Evolutionary conservation across 2,329 filamentous ascomycete genomes (phyloP).

Genomic region (Aspergillus quadricinctus): DNA sequence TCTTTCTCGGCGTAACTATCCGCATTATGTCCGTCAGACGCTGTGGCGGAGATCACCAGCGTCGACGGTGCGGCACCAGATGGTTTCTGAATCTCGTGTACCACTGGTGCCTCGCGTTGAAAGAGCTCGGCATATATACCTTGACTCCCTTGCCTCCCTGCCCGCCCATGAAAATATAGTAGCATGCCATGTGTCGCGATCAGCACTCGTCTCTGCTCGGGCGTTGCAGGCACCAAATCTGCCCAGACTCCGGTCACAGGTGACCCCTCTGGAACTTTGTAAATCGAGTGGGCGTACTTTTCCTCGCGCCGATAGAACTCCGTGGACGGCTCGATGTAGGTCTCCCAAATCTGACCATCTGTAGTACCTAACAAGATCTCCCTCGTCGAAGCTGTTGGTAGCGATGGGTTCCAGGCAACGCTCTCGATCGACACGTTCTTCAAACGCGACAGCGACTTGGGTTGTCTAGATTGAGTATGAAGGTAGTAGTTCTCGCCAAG

Average conservation of each 20-base stretch:
- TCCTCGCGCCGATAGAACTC: slow-evolving; percentile 96
- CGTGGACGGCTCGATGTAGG: slow-evolving; percentile 86
- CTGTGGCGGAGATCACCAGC: slow-evolving; percentile 73
- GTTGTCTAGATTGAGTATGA: slow-evolving; percentile 87
- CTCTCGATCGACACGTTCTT: slow-evolving; percentile 85
- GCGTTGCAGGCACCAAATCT: slow-evolving; percentile 63
- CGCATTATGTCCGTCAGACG: slow-evolving; percentile 56
- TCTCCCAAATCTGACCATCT: slow-evolving; percentile 95
- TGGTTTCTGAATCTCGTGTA: slow-evolving; percentile 66
- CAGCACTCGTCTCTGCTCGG: slow-evolving; percentile 71
- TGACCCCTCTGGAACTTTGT: slow-evolving; percentile 75
- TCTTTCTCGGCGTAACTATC: slow-evolving; percentile 48
- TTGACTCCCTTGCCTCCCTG: slow-evolving; percentile 68
- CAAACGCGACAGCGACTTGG: slow-evolving; percentile 73
- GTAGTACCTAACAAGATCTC: slow-evolving; percentile 88
- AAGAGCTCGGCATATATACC: slow-evolving; percentile 86
- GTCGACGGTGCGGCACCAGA: slow-evolving; percentile 58
- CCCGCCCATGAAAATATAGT: slow-evolving; percentile 74
- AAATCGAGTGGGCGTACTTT: slow-evolving; percentile 79
- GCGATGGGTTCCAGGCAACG: slow-evolving; percentile 89
- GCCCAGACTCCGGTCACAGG: slow-evolving; percentile 77
- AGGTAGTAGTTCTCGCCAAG: slow-evolving; percentile 97
- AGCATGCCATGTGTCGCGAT: slow-evolving; percentile 74
- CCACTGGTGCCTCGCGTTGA: slow-evolving; percentile 74
- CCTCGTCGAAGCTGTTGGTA: slow-evolving; percentile 87